Percentiles rank a stretch among this genome's conserved stretches.
Evolutionary conservation across 2,329 filamentous ascomycete species (phyloP).

Genomic region (Phoma sp.): DNA sequence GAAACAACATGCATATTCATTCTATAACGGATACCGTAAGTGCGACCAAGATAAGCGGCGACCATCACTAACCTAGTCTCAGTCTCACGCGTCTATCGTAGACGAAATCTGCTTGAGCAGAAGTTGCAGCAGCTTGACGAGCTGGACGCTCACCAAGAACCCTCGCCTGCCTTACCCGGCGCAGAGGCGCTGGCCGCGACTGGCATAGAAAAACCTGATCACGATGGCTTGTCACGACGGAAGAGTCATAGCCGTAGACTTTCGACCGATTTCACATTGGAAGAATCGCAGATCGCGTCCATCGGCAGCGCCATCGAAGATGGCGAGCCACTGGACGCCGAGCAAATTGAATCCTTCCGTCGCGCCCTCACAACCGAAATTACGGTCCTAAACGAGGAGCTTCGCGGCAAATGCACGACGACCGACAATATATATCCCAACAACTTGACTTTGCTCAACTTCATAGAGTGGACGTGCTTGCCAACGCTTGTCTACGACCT

Average conservation of each 20-base stretch:
- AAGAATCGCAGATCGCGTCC: constrained; percentile 63
- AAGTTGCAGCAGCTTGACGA: constrained; percentile 65
- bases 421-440: constrained; percentile 65
- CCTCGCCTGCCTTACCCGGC: constrained; percentile 29
- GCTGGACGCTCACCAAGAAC: constrained; percentile 55
- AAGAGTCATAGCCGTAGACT: constrained; percentile 47
- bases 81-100: constrained; percentile 65
- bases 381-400: constrained; percentile 67
- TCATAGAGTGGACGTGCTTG: constrained; percentile 74
- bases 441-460: constrained; percentile 69
- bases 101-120: constrained; percentile 50
- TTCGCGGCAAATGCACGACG: constrained; percentile 65
- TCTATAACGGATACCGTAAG: constrained; percentile 74
- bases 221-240: constrained; percentile 26
- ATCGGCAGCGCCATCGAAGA: constrained; percentile 69
- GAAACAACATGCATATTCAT: constrained; percentile 83
- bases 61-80: constrained; percentile 9
- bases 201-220: constrained; percentile 19
- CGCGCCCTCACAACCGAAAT: constrained; percentile 71
- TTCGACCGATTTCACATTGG: constrained; percentile 52
- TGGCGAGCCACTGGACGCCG: constrained; percentile 62
- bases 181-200: constrained; percentile 17
- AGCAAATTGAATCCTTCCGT: constrained; percentile 69
- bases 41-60: neutral
- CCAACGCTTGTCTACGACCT: constrained; percentile 82